phyloP scores from a whole-genome alignment of 2,329 filamentous ascomycete genomes.

The Aspergillus quadrilineatus region DNA sequence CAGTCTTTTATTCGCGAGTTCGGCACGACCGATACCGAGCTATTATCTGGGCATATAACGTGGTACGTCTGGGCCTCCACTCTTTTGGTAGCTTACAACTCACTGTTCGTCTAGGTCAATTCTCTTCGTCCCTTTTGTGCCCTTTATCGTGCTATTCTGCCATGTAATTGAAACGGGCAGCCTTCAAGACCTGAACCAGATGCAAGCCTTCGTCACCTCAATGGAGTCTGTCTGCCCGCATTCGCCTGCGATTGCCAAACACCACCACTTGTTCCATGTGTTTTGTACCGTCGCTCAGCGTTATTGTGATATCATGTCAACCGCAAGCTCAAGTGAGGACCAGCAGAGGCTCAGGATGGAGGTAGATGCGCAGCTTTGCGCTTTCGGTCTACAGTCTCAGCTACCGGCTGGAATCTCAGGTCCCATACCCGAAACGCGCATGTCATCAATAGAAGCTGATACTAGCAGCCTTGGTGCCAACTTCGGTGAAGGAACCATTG shows the following conservation, averaged over 20 bases:
- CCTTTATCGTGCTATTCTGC: conserved; percentile 20
- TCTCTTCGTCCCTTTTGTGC: conserved; percentile 31
- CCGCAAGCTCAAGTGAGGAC: neutral
- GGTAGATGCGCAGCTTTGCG: neutral
- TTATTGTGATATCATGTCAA: neutral
- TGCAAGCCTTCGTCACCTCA: conserved; percentile 10
- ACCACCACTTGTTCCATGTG: conserved; percentile 12
- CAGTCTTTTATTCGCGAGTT: neutral
- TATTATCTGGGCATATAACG: neutral
- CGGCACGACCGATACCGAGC: conserved; percentile 33
- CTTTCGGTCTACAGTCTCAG: neutral
- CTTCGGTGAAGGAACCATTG: neutral
- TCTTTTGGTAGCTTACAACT: neutral
- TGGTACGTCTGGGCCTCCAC: neutral
- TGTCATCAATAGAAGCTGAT: neutral
- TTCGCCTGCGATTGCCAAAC: conserved; percentile 10
- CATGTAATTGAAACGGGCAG: conserved; percentile 15
- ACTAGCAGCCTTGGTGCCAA: neutral
- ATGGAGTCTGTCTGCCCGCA: conserved; percentile 6
- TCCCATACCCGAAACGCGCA: too few relatives aligned
- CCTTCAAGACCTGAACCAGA: conserved; percentile 9
- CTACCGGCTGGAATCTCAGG: neutral
- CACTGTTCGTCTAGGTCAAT: neutral
- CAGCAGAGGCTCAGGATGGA: neutral
- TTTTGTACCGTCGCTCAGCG: conserved; percentile 8